A percentile compares a stretch with the other conserved stretches of the same genome.
Conservation (phyloP, 768 basidiomycete genomes). For the Lactarius hatsudake region DNA sequence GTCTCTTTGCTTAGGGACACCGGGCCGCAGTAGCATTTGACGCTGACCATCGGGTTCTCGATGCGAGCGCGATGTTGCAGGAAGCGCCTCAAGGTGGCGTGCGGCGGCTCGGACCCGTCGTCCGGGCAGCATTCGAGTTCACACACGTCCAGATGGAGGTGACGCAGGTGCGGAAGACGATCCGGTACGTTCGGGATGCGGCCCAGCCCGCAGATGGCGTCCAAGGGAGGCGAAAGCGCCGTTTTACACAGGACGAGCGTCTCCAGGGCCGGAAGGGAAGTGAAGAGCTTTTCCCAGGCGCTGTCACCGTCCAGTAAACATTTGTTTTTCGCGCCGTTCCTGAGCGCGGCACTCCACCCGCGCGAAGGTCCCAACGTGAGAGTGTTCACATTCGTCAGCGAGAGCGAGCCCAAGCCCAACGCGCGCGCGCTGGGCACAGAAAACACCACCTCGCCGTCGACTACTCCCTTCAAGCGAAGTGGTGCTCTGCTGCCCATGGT, state of each 20-base stretch:
- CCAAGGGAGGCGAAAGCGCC: neutral
- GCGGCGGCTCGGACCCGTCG: slow-evolving; percentile 1
- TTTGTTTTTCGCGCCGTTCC: neutral
- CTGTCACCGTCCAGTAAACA: neutral
- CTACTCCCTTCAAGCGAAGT: slow-evolving; percentile 3
- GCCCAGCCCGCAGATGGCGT: neutral
- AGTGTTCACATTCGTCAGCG: neutral
- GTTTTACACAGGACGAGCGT: neutral
- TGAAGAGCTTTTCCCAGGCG: neutral
- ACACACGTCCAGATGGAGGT: slow-evolving; percentile 1
- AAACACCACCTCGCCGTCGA: slow-evolving; percentile 2
- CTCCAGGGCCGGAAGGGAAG: neutral
- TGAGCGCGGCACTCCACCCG: neutral
- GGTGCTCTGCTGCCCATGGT: neutral
- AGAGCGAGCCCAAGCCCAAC: neutral
- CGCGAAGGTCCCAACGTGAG: neutral
- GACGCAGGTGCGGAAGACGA: slow-evolving; percentile 7
- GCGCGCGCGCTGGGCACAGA: neutral
- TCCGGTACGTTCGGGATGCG: slow-evolving; percentile 12
- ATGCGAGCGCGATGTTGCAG: slow-evolving; percentile 5
- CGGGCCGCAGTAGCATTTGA: slow-evolving; percentile 18
- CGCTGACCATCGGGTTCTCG: neutral
- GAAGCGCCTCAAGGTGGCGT: neutral
- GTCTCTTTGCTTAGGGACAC: neutral
- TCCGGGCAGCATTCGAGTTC: neutral